These are phyloP conservation scores for Lippia alba DNA, from an alignment of 305 asterid genomes.

Conservation along the genomic window DNA sequence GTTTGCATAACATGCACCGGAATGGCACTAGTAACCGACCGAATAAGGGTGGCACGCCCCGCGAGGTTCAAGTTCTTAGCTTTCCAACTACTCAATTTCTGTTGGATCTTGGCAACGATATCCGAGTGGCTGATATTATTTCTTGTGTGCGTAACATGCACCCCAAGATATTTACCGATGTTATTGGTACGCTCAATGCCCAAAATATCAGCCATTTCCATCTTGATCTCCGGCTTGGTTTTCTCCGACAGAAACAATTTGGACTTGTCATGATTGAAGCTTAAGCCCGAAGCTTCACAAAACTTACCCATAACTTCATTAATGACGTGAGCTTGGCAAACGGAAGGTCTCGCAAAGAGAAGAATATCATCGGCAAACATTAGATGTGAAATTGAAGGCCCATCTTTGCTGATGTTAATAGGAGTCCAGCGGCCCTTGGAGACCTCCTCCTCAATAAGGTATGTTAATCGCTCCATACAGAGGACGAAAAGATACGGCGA, in stretches of 20 bases:
- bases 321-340: neutral
- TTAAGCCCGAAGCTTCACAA: neutral
- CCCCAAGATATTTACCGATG: no score
- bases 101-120: no score
- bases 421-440: neutral
- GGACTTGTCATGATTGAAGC: neutral
- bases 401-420: neutral
- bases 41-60: no score
- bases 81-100: no score
- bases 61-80: no score
- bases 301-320: neutral
- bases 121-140: no score
- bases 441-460: neutral
- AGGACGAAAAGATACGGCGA: neutral
- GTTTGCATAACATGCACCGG: no score
- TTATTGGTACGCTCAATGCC: neutral
- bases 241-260: neutral
- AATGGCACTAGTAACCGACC: no score
- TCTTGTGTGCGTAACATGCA: no score
- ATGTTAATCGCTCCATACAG: neutral
- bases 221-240: no score
- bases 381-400: neutral
- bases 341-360: neutral
- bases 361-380: neutral
- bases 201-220: no score